These are phyloP conservation scores for Cicer yamashitae DNA, from an alignment of 306 rosid genomes.

Conservation along the genomic window DNA sequence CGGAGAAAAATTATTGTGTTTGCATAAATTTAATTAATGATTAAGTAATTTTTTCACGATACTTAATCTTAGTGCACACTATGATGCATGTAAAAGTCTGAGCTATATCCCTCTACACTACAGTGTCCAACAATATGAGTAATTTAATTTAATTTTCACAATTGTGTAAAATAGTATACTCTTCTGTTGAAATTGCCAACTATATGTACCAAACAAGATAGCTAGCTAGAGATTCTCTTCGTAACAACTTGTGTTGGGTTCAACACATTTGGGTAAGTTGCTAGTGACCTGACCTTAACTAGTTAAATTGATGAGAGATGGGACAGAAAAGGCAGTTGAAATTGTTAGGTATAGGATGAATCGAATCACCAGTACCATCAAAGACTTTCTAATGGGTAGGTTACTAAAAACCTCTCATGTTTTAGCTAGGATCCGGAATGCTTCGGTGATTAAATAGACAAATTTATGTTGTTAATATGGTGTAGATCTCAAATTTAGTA, in stretches of 20 bases:
- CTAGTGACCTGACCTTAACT: neutral
- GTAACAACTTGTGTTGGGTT: slow-evolving; percentile 2
- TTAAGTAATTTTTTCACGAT: neutral
- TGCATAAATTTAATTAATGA: neutral
- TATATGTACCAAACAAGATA: neutral
- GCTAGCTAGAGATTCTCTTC: neutral
- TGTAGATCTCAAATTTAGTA: too few species aligned
- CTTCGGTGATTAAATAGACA: too few species aligned
- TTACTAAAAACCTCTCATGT: too few species aligned
- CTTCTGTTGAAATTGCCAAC: neutral
- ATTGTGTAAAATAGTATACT: neutral
- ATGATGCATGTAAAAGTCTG: slow-evolving; percentile 6
- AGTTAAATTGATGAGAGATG: slow-evolving; percentile 16
- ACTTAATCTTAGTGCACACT: neutral
- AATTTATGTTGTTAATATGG: too few species aligned
- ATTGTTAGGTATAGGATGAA: slow-evolving; percentile 36
- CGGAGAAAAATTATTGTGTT: slow-evolving; percentile 13
- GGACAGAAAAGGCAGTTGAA: slow-evolving; percentile 23
- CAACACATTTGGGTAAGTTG: slow-evolving; percentile 1
- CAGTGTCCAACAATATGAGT: neutral
- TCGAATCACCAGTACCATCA: neutral
- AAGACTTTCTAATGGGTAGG: too few species aligned
- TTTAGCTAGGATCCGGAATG: too few species aligned
- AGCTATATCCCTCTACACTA: neutral
- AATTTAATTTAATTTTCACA: slow-evolving; percentile 9